phyloP scores from a whole-genome alignment of 176 grass and related monocot genomes.

The Triticum turgidum region DNA sequence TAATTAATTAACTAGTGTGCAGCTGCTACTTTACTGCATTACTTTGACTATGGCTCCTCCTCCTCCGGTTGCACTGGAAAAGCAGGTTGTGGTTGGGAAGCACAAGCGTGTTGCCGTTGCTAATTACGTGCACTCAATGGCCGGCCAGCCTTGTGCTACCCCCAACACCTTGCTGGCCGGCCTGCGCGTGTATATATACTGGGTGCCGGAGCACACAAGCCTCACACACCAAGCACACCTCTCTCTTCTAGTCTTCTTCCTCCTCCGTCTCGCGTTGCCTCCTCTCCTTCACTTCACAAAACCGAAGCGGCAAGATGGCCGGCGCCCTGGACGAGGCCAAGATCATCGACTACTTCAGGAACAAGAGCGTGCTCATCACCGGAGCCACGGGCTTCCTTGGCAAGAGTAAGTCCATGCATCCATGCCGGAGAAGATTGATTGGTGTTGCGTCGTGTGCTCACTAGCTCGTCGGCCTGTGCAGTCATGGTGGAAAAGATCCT shows the following conservation, averaged over 20 bases:
- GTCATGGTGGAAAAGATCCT: slow-evolving; percentile 94
- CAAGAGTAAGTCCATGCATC: slow-evolving; percentile 46
- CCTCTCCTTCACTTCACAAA: not conserved
- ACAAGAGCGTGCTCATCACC: slow-evolving; percentile 79
- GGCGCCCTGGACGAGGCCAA: slow-evolving; percentile 49
- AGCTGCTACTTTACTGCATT: too few species aligned
- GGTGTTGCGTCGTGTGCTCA: not conserved
- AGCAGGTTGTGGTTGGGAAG: not conserved
- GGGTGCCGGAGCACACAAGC: not conserved
- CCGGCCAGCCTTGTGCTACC: not conserved
- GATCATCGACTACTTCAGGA: slow-evolving; percentile 66
- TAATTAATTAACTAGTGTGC: too few species aligned
- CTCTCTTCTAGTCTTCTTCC: too few species aligned
- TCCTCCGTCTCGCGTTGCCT: not conserved
- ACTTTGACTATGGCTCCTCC: too few species aligned
- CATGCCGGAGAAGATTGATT: not conserved
- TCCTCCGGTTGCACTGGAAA: not conserved
- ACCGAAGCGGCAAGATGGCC: not conserved
- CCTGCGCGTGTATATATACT: slow-evolving; percentile 36
- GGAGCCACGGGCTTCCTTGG: slow-evolving; percentile 86
- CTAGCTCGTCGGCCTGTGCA: not conserved
- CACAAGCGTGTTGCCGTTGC: not conserved
- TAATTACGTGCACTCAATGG: slow-evolving; percentile 25
- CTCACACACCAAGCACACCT: not conserved
- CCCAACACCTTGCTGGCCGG: not conserved